Evolutionary conservation across 345 rosid genomes (phyloP).

Genomic region (sweet orange (Citrus sinensis)): DNA sequence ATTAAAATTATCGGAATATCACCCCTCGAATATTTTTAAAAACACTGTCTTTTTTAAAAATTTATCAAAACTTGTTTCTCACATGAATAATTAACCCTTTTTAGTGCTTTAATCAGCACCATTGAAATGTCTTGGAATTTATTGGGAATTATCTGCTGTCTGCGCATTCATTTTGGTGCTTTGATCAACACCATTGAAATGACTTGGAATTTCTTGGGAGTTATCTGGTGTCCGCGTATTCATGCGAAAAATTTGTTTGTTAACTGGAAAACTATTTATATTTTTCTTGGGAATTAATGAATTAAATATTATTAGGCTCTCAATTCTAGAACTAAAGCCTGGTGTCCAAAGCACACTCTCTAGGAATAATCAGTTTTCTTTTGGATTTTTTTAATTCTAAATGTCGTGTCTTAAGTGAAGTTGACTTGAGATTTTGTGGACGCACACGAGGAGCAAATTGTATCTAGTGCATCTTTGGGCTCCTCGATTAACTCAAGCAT

Average conservation of each 20-base stretch:
- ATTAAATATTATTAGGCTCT: conserved; percentile 1
- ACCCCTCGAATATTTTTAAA: no score
- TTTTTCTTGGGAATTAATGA: background rate
- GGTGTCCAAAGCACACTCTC: background rate
- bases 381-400: conserved; percentile 5
- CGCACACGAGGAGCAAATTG: background rate
- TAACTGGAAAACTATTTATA: background rate
- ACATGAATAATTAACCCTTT: no score
- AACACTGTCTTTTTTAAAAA: fast-evolving
- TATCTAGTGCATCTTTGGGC: conserved; percentile 3
- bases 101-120: no score
- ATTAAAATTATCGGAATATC: no score
- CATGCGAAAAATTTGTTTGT: background rate
- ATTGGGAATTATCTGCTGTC: no score
- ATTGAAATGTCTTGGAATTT: no score
- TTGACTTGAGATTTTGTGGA: conserved; percentile 13
- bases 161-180: background rate
- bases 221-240: background rate
- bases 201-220: no score
- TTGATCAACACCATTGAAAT: background rate
- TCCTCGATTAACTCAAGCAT: background rate
- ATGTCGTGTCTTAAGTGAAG: conserved; percentile 10
- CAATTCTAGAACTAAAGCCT: conserved; percentile 3
- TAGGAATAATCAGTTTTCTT: background rate
- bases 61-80: no score